Percentiles rank a stretch among this genome's conserved stretches.
Conservation (phyloP, 495 filamentous ascomycete species). For the Penicillium parvum region DNA sequence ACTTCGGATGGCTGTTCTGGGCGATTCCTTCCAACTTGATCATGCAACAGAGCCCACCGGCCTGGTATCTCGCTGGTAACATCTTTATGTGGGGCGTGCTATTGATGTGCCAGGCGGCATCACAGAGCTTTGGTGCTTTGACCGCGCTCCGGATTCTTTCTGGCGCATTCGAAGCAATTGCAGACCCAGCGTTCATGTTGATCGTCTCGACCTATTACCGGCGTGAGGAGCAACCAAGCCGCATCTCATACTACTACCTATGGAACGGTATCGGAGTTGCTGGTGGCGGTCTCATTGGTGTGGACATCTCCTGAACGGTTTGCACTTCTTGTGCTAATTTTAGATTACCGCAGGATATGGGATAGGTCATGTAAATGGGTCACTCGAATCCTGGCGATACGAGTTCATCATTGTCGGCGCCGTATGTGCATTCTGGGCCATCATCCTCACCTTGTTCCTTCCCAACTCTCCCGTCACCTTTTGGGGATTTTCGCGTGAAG, state of each 20-base stretch:
- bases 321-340: too few species aligned
- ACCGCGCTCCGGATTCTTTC: constrained; percentile 2
- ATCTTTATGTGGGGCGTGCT: constrained; percentile 9
- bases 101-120: neutral
- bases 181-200: constrained; percentile 7
- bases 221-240: constrained; percentile 25
- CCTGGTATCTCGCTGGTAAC: constrained; percentile 3
- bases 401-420: constrained; percentile 36
- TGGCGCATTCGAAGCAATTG: constrained; percentile 5
- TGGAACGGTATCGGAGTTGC: constrained; percentile 7
- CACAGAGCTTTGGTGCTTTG: constrained; percentile 4
- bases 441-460: constrained; percentile 39
- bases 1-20: constrained; percentile 56
- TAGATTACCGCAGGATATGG: too few species aligned
- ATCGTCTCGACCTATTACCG: constrained; percentile 33
- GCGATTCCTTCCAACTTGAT: constrained; percentile 4
- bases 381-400: constrained; percentile 34
- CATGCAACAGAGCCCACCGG: constrained; percentile 7
- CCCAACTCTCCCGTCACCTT: constrained; percentile 48
- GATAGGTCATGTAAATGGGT: constrained; percentile 7
- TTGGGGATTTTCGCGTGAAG: constrained; percentile 30
- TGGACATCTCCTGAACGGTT: too few species aligned
- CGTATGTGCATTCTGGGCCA: constrained; percentile 31
- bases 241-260: constrained; percentile 27
- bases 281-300: constrained; percentile 13